Conservation (phyloP, 495 filamentous ascomycete species). For the Trichoderma gamsii region DNA sequence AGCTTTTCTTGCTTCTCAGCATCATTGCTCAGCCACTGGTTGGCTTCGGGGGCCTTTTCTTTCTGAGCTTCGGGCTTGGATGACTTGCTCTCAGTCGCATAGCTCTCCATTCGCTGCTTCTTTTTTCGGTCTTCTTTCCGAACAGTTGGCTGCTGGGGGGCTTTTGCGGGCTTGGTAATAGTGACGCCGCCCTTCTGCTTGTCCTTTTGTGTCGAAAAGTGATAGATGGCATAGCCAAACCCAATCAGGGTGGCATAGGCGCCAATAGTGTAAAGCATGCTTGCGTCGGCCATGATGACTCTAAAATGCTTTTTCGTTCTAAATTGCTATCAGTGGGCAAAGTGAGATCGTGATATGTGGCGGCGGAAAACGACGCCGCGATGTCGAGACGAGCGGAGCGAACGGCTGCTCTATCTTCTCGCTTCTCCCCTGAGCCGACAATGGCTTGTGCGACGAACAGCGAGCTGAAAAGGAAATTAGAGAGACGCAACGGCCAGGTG, state of each 20-base stretch:
- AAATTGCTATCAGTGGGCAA: not conserved
- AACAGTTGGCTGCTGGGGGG: constrained; percentile 22
- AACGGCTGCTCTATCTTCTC: not conserved
- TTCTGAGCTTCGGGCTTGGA: constrained; percentile 29
- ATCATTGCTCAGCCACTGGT: constrained; percentile 15
- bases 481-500: not conserved
- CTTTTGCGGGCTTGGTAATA: constrained; percentile 32
- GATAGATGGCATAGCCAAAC: constrained; percentile 15
- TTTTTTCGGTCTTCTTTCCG: constrained; percentile 16
- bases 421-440: not conserved
- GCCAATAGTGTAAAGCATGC: not conserved
- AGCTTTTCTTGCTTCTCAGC: constrained; percentile 45
- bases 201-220: constrained; percentile 25
- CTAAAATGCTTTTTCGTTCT: not conserved
- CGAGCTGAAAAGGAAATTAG: not conserved
- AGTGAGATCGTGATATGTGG: not conserved
- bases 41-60: constrained; percentile 18
- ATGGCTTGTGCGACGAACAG: not conserved
- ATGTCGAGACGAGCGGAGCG: not conserved
- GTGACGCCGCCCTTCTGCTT: constrained; percentile 32
- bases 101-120: constrained; percentile 22
- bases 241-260: constrained; percentile 9
- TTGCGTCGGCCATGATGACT: not conserved
- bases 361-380: not conserved
- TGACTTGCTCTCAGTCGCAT: constrained; percentile 21